A percentile compares a stretch with the other conserved stretches of the same genome.
Evolutionary conservation across 768 basidiomycete species (phyloP).

Genomic region (Coprinopsis cinerea): DNA sequence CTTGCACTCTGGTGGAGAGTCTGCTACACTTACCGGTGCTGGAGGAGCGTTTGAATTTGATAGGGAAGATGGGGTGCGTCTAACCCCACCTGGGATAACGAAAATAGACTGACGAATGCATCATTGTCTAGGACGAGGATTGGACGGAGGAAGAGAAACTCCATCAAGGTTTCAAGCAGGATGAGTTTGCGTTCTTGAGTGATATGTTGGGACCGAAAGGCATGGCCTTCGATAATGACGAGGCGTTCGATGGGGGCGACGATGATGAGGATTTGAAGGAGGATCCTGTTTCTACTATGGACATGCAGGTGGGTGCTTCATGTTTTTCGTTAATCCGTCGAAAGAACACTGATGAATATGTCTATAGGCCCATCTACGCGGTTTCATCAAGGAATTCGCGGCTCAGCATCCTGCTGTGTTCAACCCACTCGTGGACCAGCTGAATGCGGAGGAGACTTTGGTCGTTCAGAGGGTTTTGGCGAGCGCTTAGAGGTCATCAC

Average conservation of each 20-base stretch:
- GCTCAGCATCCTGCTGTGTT: conserved; percentile 59
- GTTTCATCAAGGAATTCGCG: conserved; percentile 68
- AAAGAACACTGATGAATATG: neutral
- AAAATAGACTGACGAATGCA: neutral
- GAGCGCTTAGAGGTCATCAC: neutral
- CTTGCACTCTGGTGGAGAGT: conserved; percentile 72
- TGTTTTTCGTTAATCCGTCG: neutral
- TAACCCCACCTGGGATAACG: neutral
- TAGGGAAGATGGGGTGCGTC: conserved; percentile 67
- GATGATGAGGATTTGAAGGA: conserved; percentile 86
- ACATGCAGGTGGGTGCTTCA: conserved; percentile 50
- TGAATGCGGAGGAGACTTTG: conserved; percentile 64
- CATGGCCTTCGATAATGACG: conserved; percentile 71
- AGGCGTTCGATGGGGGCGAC: conserved; percentile 54
- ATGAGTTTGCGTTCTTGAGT: conserved; percentile 81
- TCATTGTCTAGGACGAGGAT: conserved; percentile 61
- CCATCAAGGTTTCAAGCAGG: conserved; percentile 52
- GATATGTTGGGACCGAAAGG: conserved; percentile 76
- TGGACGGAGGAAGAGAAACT: conserved; percentile 87
- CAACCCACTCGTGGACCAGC: conserved; percentile 52
- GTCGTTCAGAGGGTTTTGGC: conserved; percentile 50
- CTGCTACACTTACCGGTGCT: conserved; percentile 55
- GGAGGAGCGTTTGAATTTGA: conserved; percentile 47
- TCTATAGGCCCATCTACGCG: conserved; percentile 56
- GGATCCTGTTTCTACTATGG: conserved; percentile 83